These are phyloP conservation scores for Exserohilum rostratum DNA, from an alignment of 2,329 filamentous ascomycete species.

Conservation along the genomic window DNA sequence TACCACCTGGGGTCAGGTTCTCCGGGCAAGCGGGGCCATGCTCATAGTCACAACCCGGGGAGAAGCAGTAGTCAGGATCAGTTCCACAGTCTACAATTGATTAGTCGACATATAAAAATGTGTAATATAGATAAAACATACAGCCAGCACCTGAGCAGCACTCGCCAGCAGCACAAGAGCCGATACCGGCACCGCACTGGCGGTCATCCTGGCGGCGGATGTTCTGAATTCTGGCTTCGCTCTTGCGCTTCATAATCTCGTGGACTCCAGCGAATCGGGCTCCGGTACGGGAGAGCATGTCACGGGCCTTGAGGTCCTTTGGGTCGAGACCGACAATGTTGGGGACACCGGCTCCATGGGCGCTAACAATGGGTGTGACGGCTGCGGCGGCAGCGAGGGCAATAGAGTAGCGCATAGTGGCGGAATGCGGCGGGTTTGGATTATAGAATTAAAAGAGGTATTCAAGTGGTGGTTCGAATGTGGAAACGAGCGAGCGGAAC, in stretches of 20 bases:
- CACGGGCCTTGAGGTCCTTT: conserved; percentile 43
- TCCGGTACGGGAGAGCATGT: conserved; percentile 37
- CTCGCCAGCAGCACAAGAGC: conserved; percentile 40
- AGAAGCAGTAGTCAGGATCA: conserved; percentile 62
- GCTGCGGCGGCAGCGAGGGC: conserved; percentile 39
- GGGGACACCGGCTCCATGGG: conserved; percentile 40
- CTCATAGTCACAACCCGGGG: conserved; percentile 66
- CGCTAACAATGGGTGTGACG: conserved; percentile 37
- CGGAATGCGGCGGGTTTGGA: conserved; percentile 19
- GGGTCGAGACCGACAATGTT: conserved; percentile 45
- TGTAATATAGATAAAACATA: conserved; percentile 14
- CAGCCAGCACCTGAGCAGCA: conserved; percentile 46
- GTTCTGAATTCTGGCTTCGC: conserved; percentile 21
- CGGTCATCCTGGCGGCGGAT: conserved; percentile 40
- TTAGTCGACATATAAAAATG: conserved; percentile 14
- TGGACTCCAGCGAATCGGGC: conserved; percentile 33
- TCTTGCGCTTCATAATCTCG: conserved; percentile 15
- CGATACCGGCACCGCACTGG: conserved; percentile 41
- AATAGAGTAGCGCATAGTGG: conserved; percentile 43
- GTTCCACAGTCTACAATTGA: conserved; percentile 56
- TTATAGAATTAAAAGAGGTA: conserved; percentile 31
- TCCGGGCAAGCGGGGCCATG: conserved; percentile 68
- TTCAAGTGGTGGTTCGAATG: conserved; percentile 11
- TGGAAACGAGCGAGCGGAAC: conserved; percentile 40
- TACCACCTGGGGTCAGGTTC: conserved; percentile 61